Evolutionary conservation across 441 rosid genomes (phyloP).

Genomic region (Mallotus japonicus): DNA sequence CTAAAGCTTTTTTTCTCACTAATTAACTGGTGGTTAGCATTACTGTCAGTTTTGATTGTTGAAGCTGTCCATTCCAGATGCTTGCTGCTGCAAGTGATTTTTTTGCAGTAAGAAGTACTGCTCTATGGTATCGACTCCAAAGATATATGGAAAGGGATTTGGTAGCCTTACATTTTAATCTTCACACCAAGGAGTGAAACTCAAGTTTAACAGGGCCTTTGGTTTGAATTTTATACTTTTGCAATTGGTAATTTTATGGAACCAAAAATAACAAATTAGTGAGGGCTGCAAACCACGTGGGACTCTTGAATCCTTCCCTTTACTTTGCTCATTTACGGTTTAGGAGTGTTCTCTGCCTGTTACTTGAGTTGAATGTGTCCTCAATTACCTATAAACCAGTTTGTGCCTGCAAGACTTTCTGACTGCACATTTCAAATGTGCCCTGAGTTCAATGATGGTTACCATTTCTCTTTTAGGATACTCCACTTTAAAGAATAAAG

Average conservation of each 20-base stretch:
- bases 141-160: not conserved
- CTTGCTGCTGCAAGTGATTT: not conserved
- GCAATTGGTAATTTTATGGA: not conserved
- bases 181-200: not conserved
- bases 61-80: not conserved
- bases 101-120: not conserved
- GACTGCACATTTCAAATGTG: not conserved
- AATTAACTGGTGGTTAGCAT: not conserved
- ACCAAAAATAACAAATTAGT: not conserved
- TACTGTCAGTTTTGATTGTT: not conserved
- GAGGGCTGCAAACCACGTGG: not conserved
- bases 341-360: not conserved
- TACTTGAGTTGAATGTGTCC: not conserved
- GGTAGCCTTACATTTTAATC: not conserved
- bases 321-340: not conserved
- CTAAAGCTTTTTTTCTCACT: not conserved
- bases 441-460: not conserved
- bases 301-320: not conserved
- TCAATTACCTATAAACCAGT: not conserved
- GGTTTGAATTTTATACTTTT: conserved; percentile 1
- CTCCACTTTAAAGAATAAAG: not conserved
- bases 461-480: too few species aligned
- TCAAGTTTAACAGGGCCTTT: not conserved
- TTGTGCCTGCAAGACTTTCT: not conserved
- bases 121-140: not conserved